Base-by-base conservation (phyloP, 495 filamentous ascomycete species). In the Bacidia rubella region DNA sequence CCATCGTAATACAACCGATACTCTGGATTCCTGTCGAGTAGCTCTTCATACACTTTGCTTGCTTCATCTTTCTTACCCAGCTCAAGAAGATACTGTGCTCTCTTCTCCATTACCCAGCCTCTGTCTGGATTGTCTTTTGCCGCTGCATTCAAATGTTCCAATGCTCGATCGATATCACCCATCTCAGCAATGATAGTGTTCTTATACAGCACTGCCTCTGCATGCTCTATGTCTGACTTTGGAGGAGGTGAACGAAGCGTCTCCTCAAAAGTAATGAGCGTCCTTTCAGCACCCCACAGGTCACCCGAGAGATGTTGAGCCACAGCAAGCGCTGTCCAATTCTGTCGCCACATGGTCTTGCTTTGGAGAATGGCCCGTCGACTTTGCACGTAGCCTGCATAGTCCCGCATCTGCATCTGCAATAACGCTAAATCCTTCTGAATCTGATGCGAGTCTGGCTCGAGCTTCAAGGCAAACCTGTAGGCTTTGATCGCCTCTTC, bases 401-500 rank as follows among this genome's bases (percentile, higher is more conserved):
- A 97, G 68, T 99, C 93, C 53, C 93, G 79, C 85, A 95, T 95
- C 70, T 99, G 92, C 61, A 94, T 76, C 68, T 97, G 92, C 48
- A 99, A 78, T 47, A 90, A 74, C 32, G 90, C 90, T 48, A 99
- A 72, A 60, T 99, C 92, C 47, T 93, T 79, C 65, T 94, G 86
- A 60, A 99, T 99, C 65, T 95, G 89, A 57, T 78, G 76, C 1
- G 87, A 94, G 15, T 95, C 90, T 22, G 93, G 90, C 60, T 99
- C 90, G 43, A 96, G 77, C 66, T 78, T 81, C 60, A 99, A 68
- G 9, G 92, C 92, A 65, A 90, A 93, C 59, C 90, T 90, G 72
- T 99, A 99, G 42, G 92, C 92, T 73, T 96, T 97, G 70, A 96
- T 95, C 4, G 93, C 89, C 69, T 97, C 92, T 67, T 95, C 90